phyloP scores from a whole-genome alignment of 2,329 filamentous ascomycete genomes.

The Penicillium thymicola region DNA sequence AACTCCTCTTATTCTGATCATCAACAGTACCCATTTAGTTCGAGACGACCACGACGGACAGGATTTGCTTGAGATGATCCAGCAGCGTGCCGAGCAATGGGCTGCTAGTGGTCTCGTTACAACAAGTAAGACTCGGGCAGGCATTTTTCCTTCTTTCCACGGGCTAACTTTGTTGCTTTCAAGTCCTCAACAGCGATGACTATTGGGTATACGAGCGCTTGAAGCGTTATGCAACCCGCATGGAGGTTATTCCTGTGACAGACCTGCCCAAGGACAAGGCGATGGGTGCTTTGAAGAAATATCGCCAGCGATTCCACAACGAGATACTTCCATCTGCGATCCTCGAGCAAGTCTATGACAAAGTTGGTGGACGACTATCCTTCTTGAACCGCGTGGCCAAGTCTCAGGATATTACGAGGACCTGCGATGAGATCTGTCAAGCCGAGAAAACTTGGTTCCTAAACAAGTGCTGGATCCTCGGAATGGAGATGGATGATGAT shows the following conservation, averaged over 20 bases:
- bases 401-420: constrained; percentile 71
- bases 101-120: constrained; percentile 88
- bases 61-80: constrained; percentile 87
- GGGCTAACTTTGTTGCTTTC: neutral
- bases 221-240: constrained; percentile 86
- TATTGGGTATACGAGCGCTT: constrained; percentile 98
- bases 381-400: constrained; percentile 91
- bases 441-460: constrained; percentile 75
- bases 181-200: constrained; percentile 94
- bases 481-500: constrained; percentile 83
- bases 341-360: constrained; percentile 77
- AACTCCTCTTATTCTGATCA: constrained; percentile 80
- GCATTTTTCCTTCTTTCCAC: neutral
- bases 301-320: constrained; percentile 73
- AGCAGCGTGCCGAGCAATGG: constrained; percentile 96
- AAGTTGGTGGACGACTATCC: constrained; percentile 81
- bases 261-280: constrained; percentile 79
- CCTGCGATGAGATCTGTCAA: constrained; percentile 69
- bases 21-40: constrained; percentile 90
- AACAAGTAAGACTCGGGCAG: constrained; percentile 40
- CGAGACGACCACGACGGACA: constrained; percentile 90
- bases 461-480: constrained; percentile 75
- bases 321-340: constrained; percentile 53
- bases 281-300: constrained; percentile 70
- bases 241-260: constrained; percentile 85